These are phyloP conservation scores for Onygena corvina DNA, from an alignment of 2,329 filamentous ascomycete genomes.

Conservation along the genomic window DNA sequence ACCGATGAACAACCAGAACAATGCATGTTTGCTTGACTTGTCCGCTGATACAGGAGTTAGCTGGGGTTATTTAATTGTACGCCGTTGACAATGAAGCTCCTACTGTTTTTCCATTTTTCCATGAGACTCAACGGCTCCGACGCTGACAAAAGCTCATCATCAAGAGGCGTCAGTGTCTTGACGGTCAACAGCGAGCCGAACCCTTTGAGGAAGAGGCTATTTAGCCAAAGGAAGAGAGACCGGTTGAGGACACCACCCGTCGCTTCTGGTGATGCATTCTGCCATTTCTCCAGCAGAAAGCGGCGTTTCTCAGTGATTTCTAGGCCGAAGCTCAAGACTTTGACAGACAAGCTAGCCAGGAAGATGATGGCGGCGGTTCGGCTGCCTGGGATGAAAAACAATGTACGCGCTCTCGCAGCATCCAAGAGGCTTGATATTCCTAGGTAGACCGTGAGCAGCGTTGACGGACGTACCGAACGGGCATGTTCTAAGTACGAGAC, in stretches of 20 bases:
- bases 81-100: not conserved
- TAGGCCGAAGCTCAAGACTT: not conserved
- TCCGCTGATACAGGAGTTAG: not conserved
- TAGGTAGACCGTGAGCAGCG: conserved; percentile 32
- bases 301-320: not conserved
- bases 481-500: conserved; percentile 25
- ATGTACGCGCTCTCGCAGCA: conserved; percentile 27
- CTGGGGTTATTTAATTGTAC: not conserved
- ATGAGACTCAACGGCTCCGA: not conserved
- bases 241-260: conserved; percentile 1
- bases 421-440: conserved; percentile 32
- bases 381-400: conserved; percentile 2
- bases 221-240: conserved; percentile 3
- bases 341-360: not conserved
- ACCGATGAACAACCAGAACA: not conserved
- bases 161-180: not conserved
- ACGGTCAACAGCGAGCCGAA: not conserved
- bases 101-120: not conserved
- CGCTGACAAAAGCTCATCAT: not conserved
- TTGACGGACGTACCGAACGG: conserved; percentile 30
- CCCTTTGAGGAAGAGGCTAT: not conserved
- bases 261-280: conserved; percentile 5
- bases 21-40: not conserved
- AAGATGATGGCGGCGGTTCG: not conserved
- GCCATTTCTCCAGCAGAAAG: not conserved